Conservation (phyloP, 305 asterid species). For the Rubia balearica region DNA sequence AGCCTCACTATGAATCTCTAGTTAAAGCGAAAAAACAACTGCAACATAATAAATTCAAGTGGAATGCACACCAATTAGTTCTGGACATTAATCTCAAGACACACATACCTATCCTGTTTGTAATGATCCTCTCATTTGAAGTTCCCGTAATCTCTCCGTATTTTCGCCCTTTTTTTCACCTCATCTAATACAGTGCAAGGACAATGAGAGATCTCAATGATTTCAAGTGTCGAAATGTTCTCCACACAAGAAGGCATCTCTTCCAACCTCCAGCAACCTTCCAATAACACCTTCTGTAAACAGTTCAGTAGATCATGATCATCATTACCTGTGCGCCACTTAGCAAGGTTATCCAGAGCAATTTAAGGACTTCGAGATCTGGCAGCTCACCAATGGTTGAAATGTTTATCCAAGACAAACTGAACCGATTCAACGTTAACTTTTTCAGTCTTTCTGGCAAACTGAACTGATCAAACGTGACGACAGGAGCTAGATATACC, state of each 20-base stretch:
- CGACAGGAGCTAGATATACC: not conserved
- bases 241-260: conserved; percentile 1
- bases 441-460: not conserved
- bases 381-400: not conserved
- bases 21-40: too few species aligned
- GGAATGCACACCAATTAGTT: too few species aligned
- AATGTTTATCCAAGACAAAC: not conserved
- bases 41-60: too few species aligned
- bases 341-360: not conserved
- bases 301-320: not conserved
- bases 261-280: not conserved
- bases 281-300: not conserved
- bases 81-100: too few species aligned
- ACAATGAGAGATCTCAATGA: not conserved
- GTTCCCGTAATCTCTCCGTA: not conserved
- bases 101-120: not conserved
- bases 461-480: not conserved
- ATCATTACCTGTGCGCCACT: not conserved
- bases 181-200: not conserved
- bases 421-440: not conserved
- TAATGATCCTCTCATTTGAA: not conserved
- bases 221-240: not conserved
- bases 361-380: not conserved
- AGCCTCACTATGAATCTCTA: too few species aligned
- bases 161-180: not conserved